Conservation (phyloP, 1,139 yeast species). For the Trichomonascaceae sp. region DNA sequence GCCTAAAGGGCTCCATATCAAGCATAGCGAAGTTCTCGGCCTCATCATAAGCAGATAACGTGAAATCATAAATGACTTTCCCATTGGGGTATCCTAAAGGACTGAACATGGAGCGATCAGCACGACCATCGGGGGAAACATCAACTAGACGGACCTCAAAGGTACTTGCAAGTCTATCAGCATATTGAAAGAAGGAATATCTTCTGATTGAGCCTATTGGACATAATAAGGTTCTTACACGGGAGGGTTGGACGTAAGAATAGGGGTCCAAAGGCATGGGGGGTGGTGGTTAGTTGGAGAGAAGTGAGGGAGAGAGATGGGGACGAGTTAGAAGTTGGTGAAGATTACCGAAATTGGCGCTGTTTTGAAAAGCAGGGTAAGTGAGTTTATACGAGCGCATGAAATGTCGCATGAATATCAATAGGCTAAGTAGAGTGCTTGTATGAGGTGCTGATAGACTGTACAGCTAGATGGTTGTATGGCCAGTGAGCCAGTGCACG, state of each 20-base stretch:
- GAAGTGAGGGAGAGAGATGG: not conserved
- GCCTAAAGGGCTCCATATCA: slow-evolving; percentile 86
- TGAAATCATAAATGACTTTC: slow-evolving; percentile 53
- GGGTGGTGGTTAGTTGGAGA: not conserved
- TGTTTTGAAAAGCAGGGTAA: no score
- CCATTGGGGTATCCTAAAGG: slow-evolving; percentile 87
- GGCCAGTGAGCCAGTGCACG: no score
- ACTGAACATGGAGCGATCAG: slow-evolving; percentile 50
- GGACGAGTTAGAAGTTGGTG: not conserved
- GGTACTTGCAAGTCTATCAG: slow-evolving; percentile 43
- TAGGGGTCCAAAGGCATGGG: slow-evolving; percentile 34
- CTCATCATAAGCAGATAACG: slow-evolving; percentile 44
- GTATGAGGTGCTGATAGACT: no score
- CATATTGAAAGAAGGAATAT: slow-evolving; percentile 44
- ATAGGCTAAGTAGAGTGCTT: no score
- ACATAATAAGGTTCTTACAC: slow-evolving; percentile 61
- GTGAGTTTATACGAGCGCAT: no score
- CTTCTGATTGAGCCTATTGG: slow-evolving; percentile 58
- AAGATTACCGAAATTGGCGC: no score
- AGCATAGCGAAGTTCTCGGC: slow-evolving; percentile 57
- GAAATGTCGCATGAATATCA: no score
- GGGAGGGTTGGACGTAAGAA: slow-evolving; percentile 52
- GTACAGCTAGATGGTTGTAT: no score
- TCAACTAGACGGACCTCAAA: slow-evolving; percentile 69
- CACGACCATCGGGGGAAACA: slow-evolving; percentile 56